Conservation (phyloP, 305 asterid genomes). For the Fraxinus baroniana region DNA sequence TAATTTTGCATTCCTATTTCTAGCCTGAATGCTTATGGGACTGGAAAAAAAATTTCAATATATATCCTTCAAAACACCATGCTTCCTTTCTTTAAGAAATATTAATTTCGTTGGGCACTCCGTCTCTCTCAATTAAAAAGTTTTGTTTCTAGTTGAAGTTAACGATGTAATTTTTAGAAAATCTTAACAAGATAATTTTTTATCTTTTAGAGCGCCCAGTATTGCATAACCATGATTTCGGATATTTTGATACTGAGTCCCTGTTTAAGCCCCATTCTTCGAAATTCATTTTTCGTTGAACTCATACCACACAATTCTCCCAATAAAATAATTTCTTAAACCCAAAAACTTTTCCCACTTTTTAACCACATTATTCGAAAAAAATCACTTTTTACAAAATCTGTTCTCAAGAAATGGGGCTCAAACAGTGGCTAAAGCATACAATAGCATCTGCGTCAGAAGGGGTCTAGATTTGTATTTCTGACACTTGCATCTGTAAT, state of each 20-base stretch:
- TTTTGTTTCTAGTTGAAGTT: neutral
- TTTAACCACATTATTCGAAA: too few species aligned
- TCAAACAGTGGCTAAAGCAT: neutral
- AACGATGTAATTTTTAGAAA: neutral
- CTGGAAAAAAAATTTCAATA: neutral
- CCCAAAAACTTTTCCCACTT: too few species aligned
- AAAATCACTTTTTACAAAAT: neutral
- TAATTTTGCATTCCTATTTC: neutral
- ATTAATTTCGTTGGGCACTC: neutral
- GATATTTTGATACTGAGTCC: neutral
- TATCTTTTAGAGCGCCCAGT: neutral
- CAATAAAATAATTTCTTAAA: too few species aligned
- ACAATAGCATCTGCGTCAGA: neutral
- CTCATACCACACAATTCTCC: neutral
- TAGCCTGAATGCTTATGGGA: neutral
- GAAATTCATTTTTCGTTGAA: neutral
- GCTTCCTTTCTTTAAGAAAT: neutral
- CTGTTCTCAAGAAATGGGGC: neutral
- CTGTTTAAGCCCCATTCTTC: neutral
- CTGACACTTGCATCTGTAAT: neutral
- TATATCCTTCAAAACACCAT: neutral
- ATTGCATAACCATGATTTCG: neutral
- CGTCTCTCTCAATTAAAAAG: neutral
- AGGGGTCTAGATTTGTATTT: neutral
- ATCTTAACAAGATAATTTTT: neutral